Conservation (phyloP, 2,329 filamentous ascomycete species). For the Diaporthe eres region DNA sequence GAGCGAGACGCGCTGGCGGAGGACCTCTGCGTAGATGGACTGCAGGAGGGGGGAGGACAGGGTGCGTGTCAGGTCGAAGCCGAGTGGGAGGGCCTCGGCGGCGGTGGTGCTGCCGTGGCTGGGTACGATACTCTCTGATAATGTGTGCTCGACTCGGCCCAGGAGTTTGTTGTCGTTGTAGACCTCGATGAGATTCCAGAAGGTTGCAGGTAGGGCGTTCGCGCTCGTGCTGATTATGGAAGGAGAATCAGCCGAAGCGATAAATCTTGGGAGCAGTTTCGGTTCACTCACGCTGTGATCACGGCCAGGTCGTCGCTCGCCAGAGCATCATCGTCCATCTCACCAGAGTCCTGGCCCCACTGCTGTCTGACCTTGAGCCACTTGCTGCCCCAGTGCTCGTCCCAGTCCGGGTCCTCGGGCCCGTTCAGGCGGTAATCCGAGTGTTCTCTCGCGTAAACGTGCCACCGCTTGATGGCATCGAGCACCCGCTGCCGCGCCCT, state of each 20-base stretch:
- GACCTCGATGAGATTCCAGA: not conserved
- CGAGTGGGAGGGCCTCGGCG: not conserved
- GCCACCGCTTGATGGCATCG: slow-evolving; percentile 10
- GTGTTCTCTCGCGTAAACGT: not conserved
- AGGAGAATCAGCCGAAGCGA: not conserved
- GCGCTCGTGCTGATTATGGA: not conserved
- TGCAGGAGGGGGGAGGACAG: not conserved
- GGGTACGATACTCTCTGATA: not conserved
- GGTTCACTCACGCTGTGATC: not conserved
- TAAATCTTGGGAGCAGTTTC: not conserved
- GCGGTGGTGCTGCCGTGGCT: not conserved
- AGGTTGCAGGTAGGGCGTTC: not conserved
- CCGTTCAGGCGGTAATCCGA: not conserved
- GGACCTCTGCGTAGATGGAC: slow-evolving; percentile 9
- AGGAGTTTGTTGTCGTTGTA: not conserved
- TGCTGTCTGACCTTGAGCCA: slow-evolving; percentile 11
- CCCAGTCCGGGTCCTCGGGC: not conserved
- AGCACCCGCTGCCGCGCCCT: not conserved
- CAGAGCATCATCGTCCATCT: slow-evolving; percentile 1
- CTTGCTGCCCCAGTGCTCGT: slow-evolving; percentile 5
- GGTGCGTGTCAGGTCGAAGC: not conserved
- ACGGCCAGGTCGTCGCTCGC: not conserved
- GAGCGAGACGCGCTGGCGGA: not conserved
- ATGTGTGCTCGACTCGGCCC: not conserved
- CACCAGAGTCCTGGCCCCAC: not conserved